A percentile compares a stretch with the other conserved stretches of the same genome.
phyloP scores from a whole-genome alignment of 805 yeast species.

The Saturnispora bothae region DNA sequence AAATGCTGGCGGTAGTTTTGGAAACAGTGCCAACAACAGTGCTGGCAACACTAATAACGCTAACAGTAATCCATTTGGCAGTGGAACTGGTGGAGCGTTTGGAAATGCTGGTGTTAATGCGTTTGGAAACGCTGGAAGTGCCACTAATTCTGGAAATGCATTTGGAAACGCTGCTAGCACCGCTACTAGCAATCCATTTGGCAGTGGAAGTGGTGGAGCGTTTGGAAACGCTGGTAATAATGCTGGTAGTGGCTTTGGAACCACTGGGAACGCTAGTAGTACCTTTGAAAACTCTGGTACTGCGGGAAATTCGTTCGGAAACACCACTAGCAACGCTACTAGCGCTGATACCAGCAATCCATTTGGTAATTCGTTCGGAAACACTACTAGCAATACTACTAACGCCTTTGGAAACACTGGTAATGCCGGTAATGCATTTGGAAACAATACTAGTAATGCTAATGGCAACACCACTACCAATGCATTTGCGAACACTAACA shows the following conservation, averaged over 20 bases:
- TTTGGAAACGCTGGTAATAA: not conserved
- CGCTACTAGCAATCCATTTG: not conserved
- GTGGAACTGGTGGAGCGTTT: not conserved
- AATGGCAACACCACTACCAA: too few relatives aligned
- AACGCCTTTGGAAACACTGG: not conserved
- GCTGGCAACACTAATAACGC: not conserved
- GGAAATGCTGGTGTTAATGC: not conserved
- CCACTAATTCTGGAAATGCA: not conserved
- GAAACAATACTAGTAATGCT: too few relatives aligned
- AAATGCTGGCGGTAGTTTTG: too few relatives aligned
- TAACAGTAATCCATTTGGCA: not conserved
- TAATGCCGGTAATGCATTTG: too few relatives aligned
- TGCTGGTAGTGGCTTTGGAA: not conserved
- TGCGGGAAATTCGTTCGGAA: not conserved
- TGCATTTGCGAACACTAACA: constrained; percentile 13
- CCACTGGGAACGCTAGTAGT: not conserved
- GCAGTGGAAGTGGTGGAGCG: not conserved
- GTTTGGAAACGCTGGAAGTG: constrained; percentile 3
- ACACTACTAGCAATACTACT: not conserved
- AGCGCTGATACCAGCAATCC: not conserved
- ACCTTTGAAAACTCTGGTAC: not conserved
- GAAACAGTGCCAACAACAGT: not conserved
- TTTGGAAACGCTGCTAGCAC: not conserved
- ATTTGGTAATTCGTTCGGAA: not conserved
- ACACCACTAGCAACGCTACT: not conserved